Evolutionary conservation across 768 basidiomycete genomes (phyloP).

Genomic region (Mycena filopes): DNA sequence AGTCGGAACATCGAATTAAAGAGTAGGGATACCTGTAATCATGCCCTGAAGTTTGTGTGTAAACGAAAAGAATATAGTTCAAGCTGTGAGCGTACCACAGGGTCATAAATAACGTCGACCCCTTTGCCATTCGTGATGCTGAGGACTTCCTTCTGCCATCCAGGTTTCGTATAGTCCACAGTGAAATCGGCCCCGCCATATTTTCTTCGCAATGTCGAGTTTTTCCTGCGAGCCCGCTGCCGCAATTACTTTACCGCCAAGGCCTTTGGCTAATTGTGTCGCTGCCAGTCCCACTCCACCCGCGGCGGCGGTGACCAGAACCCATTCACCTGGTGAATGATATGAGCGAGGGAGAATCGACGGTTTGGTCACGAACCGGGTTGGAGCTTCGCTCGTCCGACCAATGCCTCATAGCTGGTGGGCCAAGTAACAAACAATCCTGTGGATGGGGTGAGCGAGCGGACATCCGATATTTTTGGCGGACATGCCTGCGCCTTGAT

Average conservation of each 20-base stretch:
- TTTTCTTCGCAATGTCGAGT: constrained; percentile 77
- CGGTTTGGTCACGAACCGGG: constrained; percentile 59
- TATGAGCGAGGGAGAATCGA: not conserved
- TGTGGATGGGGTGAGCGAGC: constrained; percentile 35
- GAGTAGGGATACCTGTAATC: constrained; percentile 23
- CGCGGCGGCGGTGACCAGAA: constrained; percentile 94
- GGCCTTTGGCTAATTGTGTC: constrained; percentile 90
- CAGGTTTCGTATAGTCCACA: constrained; percentile 79
- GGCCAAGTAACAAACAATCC: constrained; percentile 92
- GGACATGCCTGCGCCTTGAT: constrained; percentile 81
- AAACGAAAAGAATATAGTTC: not conserved
- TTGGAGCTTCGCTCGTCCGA: constrained; percentile 84
- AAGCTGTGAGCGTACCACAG: constrained; percentile 60
- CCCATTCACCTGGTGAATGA: constrained; percentile 76
- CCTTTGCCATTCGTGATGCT: constrained; percentile 86
- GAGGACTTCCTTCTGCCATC: constrained; percentile 93
- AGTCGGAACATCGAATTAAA: too few relatives aligned
- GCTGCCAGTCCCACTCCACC: constrained; percentile 95
- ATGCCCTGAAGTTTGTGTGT: constrained; percentile 17
- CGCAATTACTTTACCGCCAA: constrained; percentile 95
- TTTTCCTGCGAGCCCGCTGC: constrained; percentile 87
- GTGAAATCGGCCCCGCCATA: constrained; percentile 86
- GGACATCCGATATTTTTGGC: not conserved
- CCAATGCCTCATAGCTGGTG: constrained; percentile 92
- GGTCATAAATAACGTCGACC: constrained; percentile 88